Evolutionary conservation across 768 basidiomycete genomes (phyloP).

Genomic region (Rhodotorula diobovata): DNA sequence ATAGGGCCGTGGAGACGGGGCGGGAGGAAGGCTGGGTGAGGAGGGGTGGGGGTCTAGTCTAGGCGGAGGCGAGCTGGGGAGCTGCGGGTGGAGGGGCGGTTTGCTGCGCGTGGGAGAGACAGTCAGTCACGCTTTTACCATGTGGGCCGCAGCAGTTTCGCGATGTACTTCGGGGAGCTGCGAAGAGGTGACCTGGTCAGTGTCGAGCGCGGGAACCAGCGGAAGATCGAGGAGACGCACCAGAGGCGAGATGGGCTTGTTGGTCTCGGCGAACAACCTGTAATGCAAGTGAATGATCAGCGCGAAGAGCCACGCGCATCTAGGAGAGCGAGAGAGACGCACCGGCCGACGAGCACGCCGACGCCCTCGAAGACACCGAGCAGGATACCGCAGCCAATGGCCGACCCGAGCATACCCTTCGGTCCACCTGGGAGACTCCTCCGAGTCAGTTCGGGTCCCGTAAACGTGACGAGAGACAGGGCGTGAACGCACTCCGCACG

Average conservation of each 20-base stretch:
- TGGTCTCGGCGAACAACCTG: constrained; percentile 38
- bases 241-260: constrained; percentile 36
- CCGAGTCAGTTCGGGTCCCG: background rate
- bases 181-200: background rate
- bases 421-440: constrained; percentile 67
- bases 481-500: constrained; percentile 68
- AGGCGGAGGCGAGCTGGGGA: constrained; percentile 23
- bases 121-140: background rate
- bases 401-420: constrained; percentile 81
- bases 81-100: constrained; percentile 17
- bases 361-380: constrained; percentile 93
- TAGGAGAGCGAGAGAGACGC: background rate
- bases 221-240: background rate
- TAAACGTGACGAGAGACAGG: background rate
- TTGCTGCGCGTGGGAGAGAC: background rate
- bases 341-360: constrained; percentile 78
- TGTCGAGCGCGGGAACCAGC: background rate
- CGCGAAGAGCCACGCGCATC: background rate
- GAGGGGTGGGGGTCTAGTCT: background rate
- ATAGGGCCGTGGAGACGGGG: too few relatives aligned
- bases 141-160: too few relatives aligned
- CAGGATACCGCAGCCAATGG: constrained; percentile 90
- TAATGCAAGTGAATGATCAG: too few relatives aligned
- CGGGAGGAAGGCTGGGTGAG: background rate
- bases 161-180: constrained; percentile 20